Evolutionary conservation across 129 eudicot species (phyloP).

Genomic region (Pittosporum tobira): DNA sequence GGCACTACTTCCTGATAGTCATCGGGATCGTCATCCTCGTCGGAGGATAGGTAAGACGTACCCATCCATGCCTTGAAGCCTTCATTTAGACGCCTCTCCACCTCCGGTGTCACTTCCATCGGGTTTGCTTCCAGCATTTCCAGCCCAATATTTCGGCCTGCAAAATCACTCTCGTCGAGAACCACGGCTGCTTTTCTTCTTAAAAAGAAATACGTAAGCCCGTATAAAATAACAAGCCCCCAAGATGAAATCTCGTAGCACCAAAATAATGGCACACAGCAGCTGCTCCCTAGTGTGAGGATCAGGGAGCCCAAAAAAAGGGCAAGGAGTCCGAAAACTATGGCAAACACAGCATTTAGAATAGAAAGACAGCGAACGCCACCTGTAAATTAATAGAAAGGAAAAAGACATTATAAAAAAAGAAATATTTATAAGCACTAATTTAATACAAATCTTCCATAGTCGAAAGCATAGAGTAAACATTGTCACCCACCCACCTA

Average conservation of each 20-base stretch:
- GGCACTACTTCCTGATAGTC: conserved; percentile 40
- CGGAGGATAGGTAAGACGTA: conserved; percentile 72
- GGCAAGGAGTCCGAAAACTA: conserved; percentile 73
- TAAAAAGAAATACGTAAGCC: conserved; percentile 58
- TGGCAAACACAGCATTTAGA: conserved; percentile 54
- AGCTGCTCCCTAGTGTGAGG: conserved; percentile 80
- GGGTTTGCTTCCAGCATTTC: conserved; percentile 87
- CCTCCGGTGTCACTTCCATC: conserved; percentile 61
- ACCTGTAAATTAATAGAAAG: conserved; percentile 35
- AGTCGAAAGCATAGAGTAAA: not conserved
- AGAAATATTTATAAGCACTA: no score
- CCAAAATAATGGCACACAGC: conserved; percentile 88
- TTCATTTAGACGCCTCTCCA: conserved; percentile 79
- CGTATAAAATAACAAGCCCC: conserved; percentile 71
- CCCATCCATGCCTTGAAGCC: conserved; percentile 98
- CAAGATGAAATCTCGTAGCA: conserved; percentile 83
- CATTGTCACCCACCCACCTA: conserved; percentile 3
- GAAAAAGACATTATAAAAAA: no score
- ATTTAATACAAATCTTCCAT: no score
- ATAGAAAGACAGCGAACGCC: conserved; percentile 91
- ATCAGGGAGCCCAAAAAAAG: conserved; percentile 83
- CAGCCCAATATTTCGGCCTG: conserved; percentile 55
- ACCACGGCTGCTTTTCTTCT: conserved; percentile 61
- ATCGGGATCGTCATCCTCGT: conserved; percentile 77
- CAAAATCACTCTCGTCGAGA: conserved; percentile 55